Conservation (phyloP, 2,329 filamentous ascomycete genomes). For the Camptophora hylomeconis region DNA sequence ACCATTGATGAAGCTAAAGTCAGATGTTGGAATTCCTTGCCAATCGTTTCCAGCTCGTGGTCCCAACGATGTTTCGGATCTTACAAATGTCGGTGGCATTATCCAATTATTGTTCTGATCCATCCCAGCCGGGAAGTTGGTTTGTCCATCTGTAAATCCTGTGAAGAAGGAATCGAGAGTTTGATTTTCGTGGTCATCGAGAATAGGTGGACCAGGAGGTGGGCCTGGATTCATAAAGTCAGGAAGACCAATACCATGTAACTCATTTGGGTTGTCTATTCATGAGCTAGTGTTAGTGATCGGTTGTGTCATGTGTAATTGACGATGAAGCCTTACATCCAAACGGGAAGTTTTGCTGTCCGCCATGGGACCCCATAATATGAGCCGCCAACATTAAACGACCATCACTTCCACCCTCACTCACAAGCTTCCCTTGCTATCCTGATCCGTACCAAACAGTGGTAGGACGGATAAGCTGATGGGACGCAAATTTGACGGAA, state of each 20-base stretch:
- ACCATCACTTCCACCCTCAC: slow-evolving; percentile 8
- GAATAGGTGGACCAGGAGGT: slow-evolving; percentile 15
- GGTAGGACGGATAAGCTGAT: too few relatives aligned
- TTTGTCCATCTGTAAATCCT: too few relatives aligned
- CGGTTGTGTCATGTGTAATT: neutral
- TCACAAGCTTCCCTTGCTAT: slow-evolving; percentile 8
- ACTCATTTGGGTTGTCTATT: slow-evolving; percentile 14
- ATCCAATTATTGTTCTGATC: too few relatives aligned
- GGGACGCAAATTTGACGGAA: too few relatives aligned
- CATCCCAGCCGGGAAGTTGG: too few relatives aligned
- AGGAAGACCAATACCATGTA: slow-evolving; percentile 16
- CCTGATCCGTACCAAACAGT: slow-evolving; percentile 5
- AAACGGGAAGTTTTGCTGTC: slow-evolving; percentile 17
- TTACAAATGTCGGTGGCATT: slow-evolving; percentile 15
- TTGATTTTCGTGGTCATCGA: slow-evolving; percentile 15
- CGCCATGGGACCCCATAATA: slow-evolving; percentile 18
- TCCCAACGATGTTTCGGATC: slow-evolving; percentile 13
- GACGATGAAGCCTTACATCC: slow-evolving; percentile 12
- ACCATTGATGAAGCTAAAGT: neutral
- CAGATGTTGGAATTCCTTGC: slow-evolving; percentile 2
- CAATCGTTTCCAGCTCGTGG: slow-evolving; percentile 9
- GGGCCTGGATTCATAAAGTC: slow-evolving; percentile 14
- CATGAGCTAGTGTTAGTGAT: neutral
- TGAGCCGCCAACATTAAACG: slow-evolving; percentile 15
- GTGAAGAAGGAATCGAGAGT: slow-evolving; percentile 16